Conservation (phyloP, 805 yeast species). For the Yamadazyma phyllophila region DNA sequence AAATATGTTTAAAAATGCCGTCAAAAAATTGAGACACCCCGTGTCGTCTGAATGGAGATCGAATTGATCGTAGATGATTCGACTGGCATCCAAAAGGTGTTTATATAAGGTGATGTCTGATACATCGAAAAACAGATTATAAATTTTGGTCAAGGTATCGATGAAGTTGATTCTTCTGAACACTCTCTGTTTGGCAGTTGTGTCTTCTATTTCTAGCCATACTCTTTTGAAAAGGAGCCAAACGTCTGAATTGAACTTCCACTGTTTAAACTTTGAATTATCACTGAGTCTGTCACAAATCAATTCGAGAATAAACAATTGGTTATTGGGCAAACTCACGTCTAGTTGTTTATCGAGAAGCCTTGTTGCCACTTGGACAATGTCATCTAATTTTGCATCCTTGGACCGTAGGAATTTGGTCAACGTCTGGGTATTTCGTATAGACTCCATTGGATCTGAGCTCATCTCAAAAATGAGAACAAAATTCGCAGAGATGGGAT, state of each 20-base stretch:
- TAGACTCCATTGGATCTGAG: slow-evolving; percentile 11
- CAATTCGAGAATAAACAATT: slow-evolving; percentile 55
- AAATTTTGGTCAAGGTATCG: slow-evolving; percentile 26
- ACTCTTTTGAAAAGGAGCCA: slow-evolving; percentile 51
- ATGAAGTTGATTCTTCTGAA: slow-evolving; percentile 42
- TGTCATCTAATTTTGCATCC: slow-evolving; percentile 40
- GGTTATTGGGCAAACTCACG: slow-evolving; percentile 54
- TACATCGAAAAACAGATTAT: slow-evolving; percentile 9
- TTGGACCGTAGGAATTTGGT: slow-evolving; percentile 61
- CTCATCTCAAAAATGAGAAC: slow-evolving; percentile 10
- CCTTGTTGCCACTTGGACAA: slow-evolving; percentile 30
- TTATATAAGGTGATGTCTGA: slow-evolving; percentile 12
- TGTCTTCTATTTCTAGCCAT: slow-evolving; percentile 32
- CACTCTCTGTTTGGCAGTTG: slow-evolving; percentile 34
- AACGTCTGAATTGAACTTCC: slow-evolving; percentile 40
- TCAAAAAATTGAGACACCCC: slow-evolving; percentile 24
- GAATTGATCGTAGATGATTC: slow-evolving; percentile 20
- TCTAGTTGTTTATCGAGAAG: slow-evolving; percentile 31
- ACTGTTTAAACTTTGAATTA: slow-evolving; percentile 32
- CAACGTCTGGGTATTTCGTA: slow-evolving; percentile 41
- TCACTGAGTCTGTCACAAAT: slow-evolving; percentile 61
- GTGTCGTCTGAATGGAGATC: slow-evolving; percentile 34
- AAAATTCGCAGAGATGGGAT: slow-evolving; percentile 6
- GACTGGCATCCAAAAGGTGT: slow-evolving; percentile 18
- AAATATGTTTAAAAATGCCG: slow-evolving; percentile 16